A percentile compares a stretch with the other conserved stretches of the same genome.
These are phyloP conservation scores for Serendipita vermifera DNA, from an alignment of 768 basidiomycete species.

Conservation along the genomic window DNA sequence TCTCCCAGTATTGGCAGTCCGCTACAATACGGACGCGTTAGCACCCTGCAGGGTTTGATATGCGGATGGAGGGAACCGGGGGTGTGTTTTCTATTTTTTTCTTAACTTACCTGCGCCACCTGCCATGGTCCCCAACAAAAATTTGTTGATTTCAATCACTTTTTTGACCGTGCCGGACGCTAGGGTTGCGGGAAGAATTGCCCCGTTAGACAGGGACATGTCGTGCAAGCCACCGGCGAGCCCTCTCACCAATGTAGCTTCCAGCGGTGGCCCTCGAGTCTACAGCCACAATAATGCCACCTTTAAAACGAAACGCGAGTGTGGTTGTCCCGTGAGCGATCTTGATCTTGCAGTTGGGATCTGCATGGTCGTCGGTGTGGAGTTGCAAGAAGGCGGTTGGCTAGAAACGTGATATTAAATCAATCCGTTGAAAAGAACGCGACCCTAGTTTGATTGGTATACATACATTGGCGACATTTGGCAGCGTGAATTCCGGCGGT, in stretches of 20 bases:
- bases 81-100: too few species aligned
- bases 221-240: background rate
- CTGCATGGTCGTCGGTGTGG: slow-evolving; percentile 91
- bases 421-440: background rate
- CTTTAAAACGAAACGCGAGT: slow-evolving; percentile 89
- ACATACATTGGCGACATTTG: slow-evolving; percentile 64
- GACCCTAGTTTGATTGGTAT: background rate
- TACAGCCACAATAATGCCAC: slow-evolving; percentile 98
- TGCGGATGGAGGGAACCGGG: background rate
- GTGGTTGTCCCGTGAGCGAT: slow-evolving; percentile 98
- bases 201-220: background rate
- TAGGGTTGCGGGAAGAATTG: slow-evolving; percentile 22
- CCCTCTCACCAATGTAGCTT: slow-evolving; percentile 75
- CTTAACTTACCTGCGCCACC: slow-evolving; percentile 81
- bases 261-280: slow-evolving; percentile 96
- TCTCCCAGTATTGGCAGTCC: slow-evolving; percentile 97
- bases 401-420: slow-evolving; percentile 32
- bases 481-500: slow-evolving; percentile 57
- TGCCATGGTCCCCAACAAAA: slow-evolving; percentile 98
- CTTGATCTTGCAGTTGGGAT: slow-evolving; percentile 91
- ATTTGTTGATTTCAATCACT: slow-evolving; percentile 99
- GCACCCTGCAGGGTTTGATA: background rate
- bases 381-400: slow-evolving; percentile 81
- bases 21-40: slow-evolving; percentile 33
- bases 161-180: slow-evolving; percentile 97